Evolutionary conservation across 495 filamentous ascomycete genomes (phyloP).

Genomic region (Jackrogersella minutella): DNA sequence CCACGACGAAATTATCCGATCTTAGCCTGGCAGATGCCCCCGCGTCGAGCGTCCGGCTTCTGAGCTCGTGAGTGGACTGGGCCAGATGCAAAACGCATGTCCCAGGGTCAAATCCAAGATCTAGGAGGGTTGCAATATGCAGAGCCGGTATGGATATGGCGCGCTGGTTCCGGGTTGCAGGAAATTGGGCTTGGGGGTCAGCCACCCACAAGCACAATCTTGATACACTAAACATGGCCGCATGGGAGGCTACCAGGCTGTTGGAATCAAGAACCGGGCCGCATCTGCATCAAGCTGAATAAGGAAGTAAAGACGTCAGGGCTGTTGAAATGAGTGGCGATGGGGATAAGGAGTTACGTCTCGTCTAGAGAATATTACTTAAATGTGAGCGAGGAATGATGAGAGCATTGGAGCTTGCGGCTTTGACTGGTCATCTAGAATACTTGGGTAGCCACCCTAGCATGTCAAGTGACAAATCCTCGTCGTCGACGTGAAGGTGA

Average conservation of each 20-base stretch:
- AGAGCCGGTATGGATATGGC: slow-evolving; percentile 33
- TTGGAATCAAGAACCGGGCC: slow-evolving; percentile 31
- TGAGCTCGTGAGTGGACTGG: slow-evolving; percentile 37
- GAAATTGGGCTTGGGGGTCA: slow-evolving; percentile 24
- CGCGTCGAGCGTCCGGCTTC: slow-evolving; percentile 24
- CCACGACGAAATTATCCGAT: slow-evolving; percentile 42
- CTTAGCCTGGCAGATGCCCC: slow-evolving; percentile 40
- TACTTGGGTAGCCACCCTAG: background rate
- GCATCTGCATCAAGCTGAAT: slow-evolving; percentile 42
- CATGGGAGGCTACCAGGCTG: slow-evolving; percentile 40
- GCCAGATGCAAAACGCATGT: slow-evolving; percentile 39
- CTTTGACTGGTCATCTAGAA: background rate
- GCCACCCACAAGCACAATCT: slow-evolving; percentile 20
- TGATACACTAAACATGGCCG: slow-evolving; percentile 26
- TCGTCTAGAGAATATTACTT: background rate
- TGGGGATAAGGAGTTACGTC: slow-evolving; percentile 10
- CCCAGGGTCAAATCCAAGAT: slow-evolving; percentile 38
- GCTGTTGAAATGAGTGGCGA: no score
- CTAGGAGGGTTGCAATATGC: slow-evolving; percentile 39
- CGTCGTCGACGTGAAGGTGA: background rate
- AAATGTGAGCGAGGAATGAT: background rate
- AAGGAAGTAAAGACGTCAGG: slow-evolving; percentile 32
- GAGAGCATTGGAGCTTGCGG: background rate
- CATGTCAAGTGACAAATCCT: background rate
- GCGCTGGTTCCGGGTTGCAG: slow-evolving; percentile 40